phyloP scores from a whole-genome alignment of 1,139 yeast species.

The Magnusiomyces ingens region DNA sequence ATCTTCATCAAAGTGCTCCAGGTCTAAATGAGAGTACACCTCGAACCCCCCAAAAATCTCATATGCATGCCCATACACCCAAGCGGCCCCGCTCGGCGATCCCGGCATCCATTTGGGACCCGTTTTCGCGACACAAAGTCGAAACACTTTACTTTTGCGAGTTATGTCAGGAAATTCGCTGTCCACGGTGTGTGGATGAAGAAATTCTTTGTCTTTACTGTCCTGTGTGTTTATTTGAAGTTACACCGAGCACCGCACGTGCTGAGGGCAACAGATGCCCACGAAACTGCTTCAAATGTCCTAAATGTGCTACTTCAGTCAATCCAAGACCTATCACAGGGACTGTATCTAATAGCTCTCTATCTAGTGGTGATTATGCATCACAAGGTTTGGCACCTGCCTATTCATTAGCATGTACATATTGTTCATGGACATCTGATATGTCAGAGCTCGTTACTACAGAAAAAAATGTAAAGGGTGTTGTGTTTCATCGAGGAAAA shows the following conservation, averaged over 20 bases:
- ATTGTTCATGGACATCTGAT: slow-evolving; percentile 22
- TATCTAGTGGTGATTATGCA: neutral
- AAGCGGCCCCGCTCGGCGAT: neutral
- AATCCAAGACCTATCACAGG: slow-evolving; percentile 8
- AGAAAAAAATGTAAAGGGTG: neutral
- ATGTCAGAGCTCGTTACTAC: neutral
- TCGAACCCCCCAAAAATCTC: slow-evolving; percentile 1
- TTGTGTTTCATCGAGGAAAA: neutral
- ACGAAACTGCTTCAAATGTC: slow-evolving; percentile 27
- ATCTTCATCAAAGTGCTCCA: neutral
- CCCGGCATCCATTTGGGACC: slow-evolving; percentile 13
- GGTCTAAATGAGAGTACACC: neutral
- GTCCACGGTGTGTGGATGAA: slow-evolving; percentile 25
- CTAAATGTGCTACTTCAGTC: slow-evolving; percentile 20
- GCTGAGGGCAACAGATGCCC: slow-evolving; percentile 22
- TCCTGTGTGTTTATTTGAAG: slow-evolving; percentile 27
- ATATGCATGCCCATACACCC: neutral
- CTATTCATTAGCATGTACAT: slow-evolving; percentile 19
- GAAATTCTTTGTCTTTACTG: slow-evolving; percentile 27
- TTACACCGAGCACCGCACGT: slow-evolving; percentile 23
- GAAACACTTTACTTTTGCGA: slow-evolving; percentile 25
- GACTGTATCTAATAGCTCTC: neutral
- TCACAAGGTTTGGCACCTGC: neutral
- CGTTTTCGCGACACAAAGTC: slow-evolving; percentile 13
- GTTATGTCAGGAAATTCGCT: slow-evolving; percentile 22